phyloP scores from a whole-genome alignment of 1,139 yeast species.

The Yamadazyma songkhlaensis region DNA sequence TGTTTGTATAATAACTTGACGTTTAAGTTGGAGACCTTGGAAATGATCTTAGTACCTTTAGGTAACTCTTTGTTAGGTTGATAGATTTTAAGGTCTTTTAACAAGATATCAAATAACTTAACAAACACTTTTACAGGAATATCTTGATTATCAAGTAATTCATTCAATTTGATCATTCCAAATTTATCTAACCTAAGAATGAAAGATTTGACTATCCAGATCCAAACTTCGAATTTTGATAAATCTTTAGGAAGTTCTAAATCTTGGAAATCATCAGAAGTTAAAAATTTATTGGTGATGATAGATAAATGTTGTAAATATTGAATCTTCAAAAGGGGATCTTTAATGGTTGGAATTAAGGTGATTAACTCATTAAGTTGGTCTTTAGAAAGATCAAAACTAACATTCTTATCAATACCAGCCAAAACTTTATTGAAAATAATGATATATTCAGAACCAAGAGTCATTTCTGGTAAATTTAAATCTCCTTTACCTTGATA shows the following conservation, averaged over 20 bases:
- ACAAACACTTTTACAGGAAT: constrained; percentile 31
- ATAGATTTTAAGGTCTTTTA: constrained; percentile 59
- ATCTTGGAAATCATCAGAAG: constrained; percentile 6
- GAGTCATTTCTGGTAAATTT: constrained; percentile 12
- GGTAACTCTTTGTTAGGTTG: constrained; percentile 35
- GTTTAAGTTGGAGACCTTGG: constrained; percentile 53
- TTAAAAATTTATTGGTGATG: constrained; percentile 47
- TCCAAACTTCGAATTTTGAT: constrained; percentile 45
- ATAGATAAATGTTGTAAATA: constrained; percentile 60
- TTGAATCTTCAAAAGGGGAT: constrained; percentile 39
- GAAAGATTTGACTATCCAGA: constrained; percentile 75
- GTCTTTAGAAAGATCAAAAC: constrained; percentile 7
- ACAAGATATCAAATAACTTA: constrained; percentile 59
- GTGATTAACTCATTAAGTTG: constrained; percentile 9
- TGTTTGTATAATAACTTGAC: constrained; percentile 75
- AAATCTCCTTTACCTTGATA: constrained; percentile 11
- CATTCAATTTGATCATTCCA: constrained; percentile 40
- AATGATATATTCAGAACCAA: constrained; percentile 42
- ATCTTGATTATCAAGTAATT: constrained; percentile 36
- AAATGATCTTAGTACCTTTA: constrained; percentile 32
- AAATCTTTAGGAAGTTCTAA: constrained; percentile 3
- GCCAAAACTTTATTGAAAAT: constrained; percentile 51
- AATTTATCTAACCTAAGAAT: constrained; percentile 53
- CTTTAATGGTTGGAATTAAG: constrained; percentile 15
- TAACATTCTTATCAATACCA: constrained; percentile 40